A percentile compares a stretch with the other conserved stretches of the same genome.
phyloP scores from a whole-genome alignment of 1,284 basidiomycete genomes.

The Boletus mariae region DNA sequence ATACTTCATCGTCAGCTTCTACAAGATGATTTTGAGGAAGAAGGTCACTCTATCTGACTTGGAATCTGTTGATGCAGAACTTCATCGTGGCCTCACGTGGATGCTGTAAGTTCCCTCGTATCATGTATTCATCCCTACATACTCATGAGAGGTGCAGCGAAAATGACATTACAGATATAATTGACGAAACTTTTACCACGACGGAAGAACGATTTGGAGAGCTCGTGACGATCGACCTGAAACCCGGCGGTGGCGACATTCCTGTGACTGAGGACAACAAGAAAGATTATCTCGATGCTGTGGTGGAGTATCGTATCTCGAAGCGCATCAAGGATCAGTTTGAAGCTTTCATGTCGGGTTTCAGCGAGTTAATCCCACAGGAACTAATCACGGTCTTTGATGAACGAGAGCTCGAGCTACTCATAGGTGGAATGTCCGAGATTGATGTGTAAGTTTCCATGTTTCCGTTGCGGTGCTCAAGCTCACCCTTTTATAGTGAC shows the following conservation, averaged over 20 bases:
- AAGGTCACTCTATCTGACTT: constrained; percentile 83
- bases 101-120: constrained; percentile 62
- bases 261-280: constrained; percentile 93
- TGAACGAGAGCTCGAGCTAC: constrained; percentile 87
- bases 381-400: constrained; percentile 94
- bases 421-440: constrained; percentile 96
- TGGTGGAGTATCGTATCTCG: constrained; percentile 90
- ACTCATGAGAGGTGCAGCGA: constrained; percentile 44
- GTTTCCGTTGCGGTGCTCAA: not conserved
- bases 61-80: constrained; percentile 84
- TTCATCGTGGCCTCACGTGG: constrained; percentile 89
- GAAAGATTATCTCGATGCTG: constrained; percentile 87
- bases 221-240: constrained; percentile 87
- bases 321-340: constrained; percentile 93
- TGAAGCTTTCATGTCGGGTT: constrained; percentile 92
- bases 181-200: constrained; percentile 87
- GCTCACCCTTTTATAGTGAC: constrained; percentile 41
- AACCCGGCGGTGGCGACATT: constrained; percentile 74
- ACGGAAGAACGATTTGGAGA: constrained; percentile 94
- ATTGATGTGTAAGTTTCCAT: constrained; percentile 72
- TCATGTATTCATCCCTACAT: constrained; percentile 2
- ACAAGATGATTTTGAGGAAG: constrained; percentile 96
- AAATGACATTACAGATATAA: constrained; percentile 87
- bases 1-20: constrained; percentile 95
- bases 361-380: constrained; percentile 92